These are phyloP conservation scores for Oryza glaberrima DNA, from an alignment of 176 grass and related monocot species.

Conservation along the genomic window DNA sequence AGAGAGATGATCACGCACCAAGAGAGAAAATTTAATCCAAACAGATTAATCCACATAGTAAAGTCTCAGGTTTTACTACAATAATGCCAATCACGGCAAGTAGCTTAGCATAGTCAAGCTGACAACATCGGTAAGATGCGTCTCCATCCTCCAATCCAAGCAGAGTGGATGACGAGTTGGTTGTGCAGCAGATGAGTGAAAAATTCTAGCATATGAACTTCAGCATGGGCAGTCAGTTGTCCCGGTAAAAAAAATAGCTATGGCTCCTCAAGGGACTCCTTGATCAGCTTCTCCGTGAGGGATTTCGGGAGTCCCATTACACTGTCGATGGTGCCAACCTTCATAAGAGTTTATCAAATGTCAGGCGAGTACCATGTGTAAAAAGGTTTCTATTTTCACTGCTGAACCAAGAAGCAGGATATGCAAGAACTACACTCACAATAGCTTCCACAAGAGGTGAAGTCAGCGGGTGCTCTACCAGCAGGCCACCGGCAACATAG, in stretches of 20 bases:
- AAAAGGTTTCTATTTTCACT: neutral
- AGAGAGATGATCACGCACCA: neutral
- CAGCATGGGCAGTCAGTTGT: neutral
- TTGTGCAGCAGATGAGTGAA: neutral
- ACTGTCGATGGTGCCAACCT: conserved; percentile 93
- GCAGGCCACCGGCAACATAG: conserved; percentile 89
- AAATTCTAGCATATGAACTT: conserved; percentile 18
- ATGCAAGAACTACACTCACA: conserved; percentile 54
- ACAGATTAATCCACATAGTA: too few relatives aligned
- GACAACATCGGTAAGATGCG: neutral
- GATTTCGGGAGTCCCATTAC: conserved; percentile 90
- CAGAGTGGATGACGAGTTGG: neutral
- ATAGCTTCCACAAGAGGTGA: conserved; percentile 94
- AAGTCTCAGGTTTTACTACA: neutral
- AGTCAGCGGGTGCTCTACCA: conserved; percentile 90
- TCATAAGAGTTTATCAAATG: neutral
- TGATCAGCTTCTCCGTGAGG: conserved; percentile 86
- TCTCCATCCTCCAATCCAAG: neutral
- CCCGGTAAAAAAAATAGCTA: conserved; percentile 13
- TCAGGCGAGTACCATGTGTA: neutral
- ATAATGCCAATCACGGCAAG: neutral
- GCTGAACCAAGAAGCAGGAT: conserved; percentile 24
- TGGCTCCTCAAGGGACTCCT: conserved; percentile 58
- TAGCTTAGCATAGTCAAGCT: neutral
- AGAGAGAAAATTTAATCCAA: too few relatives aligned